Base-by-base conservation (phyloP, 495 filamentous ascomycete species). In the Neurospora sp. region DNA sequence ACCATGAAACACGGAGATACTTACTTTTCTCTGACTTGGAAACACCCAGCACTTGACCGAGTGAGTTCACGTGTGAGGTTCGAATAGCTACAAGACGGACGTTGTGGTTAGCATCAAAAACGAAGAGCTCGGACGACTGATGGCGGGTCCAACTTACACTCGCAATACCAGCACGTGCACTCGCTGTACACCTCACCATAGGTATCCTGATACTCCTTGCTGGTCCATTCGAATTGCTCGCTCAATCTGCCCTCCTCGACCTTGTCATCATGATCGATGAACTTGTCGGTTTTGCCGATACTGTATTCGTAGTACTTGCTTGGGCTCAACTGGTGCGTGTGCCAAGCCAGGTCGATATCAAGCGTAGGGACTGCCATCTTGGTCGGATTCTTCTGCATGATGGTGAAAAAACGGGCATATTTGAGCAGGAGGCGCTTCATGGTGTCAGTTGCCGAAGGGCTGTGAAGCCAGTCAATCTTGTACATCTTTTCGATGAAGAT, bases 151-250 rank as follows among this genome's bases (percentile, higher is more conserved):
- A 1, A 71, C 77, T 65, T 74, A 83, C 83, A 78, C 77, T 96
- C 93, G 82, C 94, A 97, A 78, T 94, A 94, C 93, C 94, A 97
- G 81, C 94, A 97, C 4, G 90, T 93, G 78, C 94, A 97, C 80
- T 93, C 91, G 39, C 87, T 90, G 80, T 96, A 97, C 37, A 91
- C 86, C 72, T 90, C 86, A 8, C 84, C 82, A 75, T 85, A 89
- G 20, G 81, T 83, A 41, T 89, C 87, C 75, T 90, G 85, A 79
- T 94, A 97, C 12, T 77, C 81, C 75, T 89, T 90, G 78, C 83
- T 87, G 0, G 94, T 97, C 90, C 90, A 93, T 77, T 89, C 88
- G 74, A 96, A 95, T 53, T 85, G 85, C 16, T 81, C 81, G 68
- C 86, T 88, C 38, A 96, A 85, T 27, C 82, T 82, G 47, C 77